Evolutionary conservation across 169 alveolate species (phyloP), one percentile per base, ranked within the genome.

Genomic region (Besnoitia besnoiti): DNA sequence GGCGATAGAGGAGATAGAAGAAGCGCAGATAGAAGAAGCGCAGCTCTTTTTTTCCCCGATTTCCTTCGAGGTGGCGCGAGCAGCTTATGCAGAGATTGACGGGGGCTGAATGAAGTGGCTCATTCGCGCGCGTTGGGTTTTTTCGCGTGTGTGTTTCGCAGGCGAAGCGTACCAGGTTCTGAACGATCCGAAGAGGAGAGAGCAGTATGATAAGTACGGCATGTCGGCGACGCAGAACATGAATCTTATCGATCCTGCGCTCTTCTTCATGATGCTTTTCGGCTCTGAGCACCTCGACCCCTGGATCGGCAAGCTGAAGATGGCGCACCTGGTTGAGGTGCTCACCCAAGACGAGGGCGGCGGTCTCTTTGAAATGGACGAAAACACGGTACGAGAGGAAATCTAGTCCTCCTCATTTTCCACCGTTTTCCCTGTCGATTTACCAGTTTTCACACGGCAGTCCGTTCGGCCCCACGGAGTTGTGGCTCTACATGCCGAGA

Each of bases 181-280:
- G 79, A 98, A 98, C 46, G 99, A 98, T 90, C 98, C 98, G 76
- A 98, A 98, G 91, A 95, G 98, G 85, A 95, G 99, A 89, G 94
- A 95, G 62, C 95, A 97, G 93, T 98, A 98, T 92, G 99, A 98
- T 92, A 92, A 94, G 76, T 96, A 96, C 91, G 99, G 99, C 14
- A 96, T 97, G 51, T 96, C 96, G 46, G 99, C 98, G 76, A 94
- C 98, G 39, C 95, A 97, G 61, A 97, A 97, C 77, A 97, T 97
- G 98, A 98, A 97, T 67, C 95, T 97, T 80, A 95, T 97, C 12
- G 99, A 97, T 88, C 94, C 97, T 19, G 95, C 97, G 55, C 95
- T 97, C 61, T 96, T 97, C 92, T 97, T 97, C 95, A 97, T 96
- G 93, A 93, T 97, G 96, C 94, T 97, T 49, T 97, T 97, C 93